Evolutionary conservation across 108 stramenopile species (phyloP).

Genomic region (Epithemia pelagica): DNA sequence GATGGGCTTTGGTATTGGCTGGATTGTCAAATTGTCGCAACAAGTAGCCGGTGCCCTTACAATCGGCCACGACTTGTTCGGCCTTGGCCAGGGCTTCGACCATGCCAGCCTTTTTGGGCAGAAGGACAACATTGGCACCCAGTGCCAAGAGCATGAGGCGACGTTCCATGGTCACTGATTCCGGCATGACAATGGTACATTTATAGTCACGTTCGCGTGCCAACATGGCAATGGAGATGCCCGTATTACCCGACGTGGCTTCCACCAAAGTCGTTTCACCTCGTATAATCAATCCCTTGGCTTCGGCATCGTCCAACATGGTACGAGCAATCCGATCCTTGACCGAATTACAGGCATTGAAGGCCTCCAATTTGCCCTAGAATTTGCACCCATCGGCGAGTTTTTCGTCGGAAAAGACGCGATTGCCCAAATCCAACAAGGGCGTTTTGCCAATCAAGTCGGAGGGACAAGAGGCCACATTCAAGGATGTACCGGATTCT

Average conservation of each 20-base stretch:
- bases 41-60: constrained; percentile 42
- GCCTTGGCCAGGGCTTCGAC: constrained; percentile 68
- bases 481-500: too few relatives aligned
- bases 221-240: constrained; percentile 69
- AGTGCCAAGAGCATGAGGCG: constrained; percentile 58
- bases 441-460: too few relatives aligned
- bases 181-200: constrained; percentile 88
- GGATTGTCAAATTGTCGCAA: constrained; percentile 74
- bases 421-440: constrained; percentile 36
- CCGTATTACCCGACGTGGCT: constrained; percentile 72
- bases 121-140: constrained; percentile 59
- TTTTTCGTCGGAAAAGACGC: constrained; percentile 23
- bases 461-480: constrained; percentile 33
- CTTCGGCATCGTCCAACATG: constrained; percentile 50
- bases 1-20: too few relatives aligned
- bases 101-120: constrained; percentile 63
- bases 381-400: constrained; percentile 37
- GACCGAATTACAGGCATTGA: constrained; percentile 46
- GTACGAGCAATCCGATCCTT: constrained; percentile 43
- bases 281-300: constrained; percentile 23
- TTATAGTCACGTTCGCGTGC: constrained; percentile 63
- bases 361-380: constrained; percentile 54
- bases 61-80: constrained; percentile 37
- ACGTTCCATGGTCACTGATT: constrained; percentile 70
- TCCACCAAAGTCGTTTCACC: constrained; percentile 33